Conservation (phyloP, 352 stramenopile genomes). For the Thraustotheca clavata region DNA sequence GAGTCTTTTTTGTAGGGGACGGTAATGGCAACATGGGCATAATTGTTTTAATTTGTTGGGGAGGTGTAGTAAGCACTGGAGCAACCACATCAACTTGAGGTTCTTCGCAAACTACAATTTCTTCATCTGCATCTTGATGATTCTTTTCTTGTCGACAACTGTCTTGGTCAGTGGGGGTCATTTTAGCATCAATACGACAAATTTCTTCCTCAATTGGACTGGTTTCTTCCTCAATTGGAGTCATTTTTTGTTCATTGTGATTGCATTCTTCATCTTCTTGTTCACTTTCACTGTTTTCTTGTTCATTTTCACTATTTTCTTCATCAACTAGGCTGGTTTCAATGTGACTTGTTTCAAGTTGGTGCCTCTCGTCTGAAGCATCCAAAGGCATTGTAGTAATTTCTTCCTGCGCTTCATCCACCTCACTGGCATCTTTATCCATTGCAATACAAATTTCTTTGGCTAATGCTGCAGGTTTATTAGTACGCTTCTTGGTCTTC, state of each 20-base stretch:
- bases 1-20: background rate
- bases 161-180: too few relatives aligned
- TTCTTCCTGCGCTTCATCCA: background rate
- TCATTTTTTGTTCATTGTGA: background rate
- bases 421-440: background rate
- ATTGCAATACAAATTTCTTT: background rate
- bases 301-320: slow-evolving; percentile 1
- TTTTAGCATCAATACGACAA: too few relatives aligned
- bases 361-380: background rate
- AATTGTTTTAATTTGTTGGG: background rate
- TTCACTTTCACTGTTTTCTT: background rate
- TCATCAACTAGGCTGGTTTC: background rate
- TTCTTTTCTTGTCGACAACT: too few relatives aligned
- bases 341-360: background rate
- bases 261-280: background rate
- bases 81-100: background rate
- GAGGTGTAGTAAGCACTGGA: background rate
- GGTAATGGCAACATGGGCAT: background rate
- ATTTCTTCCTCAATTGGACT: too few relatives aligned
- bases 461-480: background rate
- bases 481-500: background rate
- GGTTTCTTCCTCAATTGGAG: too few relatives aligned
- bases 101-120: slow-evolving; percentile 1
- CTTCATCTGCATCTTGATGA: background rate
- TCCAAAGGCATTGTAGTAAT: background rate